phyloP scores from a whole-genome alignment of 2,329 filamentous ascomycete species.

The Colletotrichum sp. region DNA sequence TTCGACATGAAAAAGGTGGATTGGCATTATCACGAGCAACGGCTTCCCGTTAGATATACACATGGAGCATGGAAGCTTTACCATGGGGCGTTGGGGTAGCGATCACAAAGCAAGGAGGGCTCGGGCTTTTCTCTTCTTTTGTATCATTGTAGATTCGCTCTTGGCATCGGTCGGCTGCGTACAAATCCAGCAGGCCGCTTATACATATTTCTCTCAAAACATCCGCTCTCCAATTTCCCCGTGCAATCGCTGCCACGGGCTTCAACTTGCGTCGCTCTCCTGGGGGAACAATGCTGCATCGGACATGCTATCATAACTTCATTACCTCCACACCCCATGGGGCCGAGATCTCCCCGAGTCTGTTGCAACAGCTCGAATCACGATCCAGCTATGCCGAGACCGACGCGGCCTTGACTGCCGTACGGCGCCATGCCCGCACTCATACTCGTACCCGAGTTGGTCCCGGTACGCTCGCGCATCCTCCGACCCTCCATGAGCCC shows the following conservation, averaged over 20 bases:
- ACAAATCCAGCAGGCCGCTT: background rate
- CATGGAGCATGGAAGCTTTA: background rate
- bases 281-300: background rate
- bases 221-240: background rate
- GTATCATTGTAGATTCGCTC: background rate
- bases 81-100: background rate
- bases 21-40: background rate
- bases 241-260: background rate
- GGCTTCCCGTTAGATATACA: background rate
- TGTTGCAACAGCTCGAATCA: constrained; percentile 26
- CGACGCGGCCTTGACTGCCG: constrained; percentile 41
- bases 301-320: constrained; percentile 18
- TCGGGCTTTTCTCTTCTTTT: background rate
- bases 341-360: background rate
- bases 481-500: constrained; percentile 94
- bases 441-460: constrained; percentile 29
- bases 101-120: background rate
- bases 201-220: background rate
- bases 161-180: background rate
- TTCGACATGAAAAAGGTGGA: background rate
- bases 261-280: background rate
- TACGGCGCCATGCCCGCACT: constrained; percentile 22
- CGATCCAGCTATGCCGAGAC: constrained; percentile 58
- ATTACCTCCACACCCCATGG: constrained; percentile 6
- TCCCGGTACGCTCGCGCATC: constrained; percentile 74